Percentiles rank a stretch among this genome's conserved stretches.
These are phyloP conservation scores for Zychaea mexicana DNA, from an alignment of 371 early-diverging fungal species.

Conservation along the genomic window DNA sequence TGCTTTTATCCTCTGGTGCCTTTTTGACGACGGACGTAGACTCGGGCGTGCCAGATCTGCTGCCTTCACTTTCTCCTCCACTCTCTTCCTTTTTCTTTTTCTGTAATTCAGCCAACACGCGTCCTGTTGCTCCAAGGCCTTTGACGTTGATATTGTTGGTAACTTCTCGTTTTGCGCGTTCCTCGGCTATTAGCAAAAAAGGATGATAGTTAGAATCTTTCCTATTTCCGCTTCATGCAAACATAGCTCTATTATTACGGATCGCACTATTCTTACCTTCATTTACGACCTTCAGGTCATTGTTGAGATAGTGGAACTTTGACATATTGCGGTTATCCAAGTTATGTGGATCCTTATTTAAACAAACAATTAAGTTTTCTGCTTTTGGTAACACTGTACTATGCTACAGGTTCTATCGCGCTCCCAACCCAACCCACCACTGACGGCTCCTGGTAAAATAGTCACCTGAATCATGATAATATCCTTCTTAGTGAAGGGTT, in stretches of 20 bases:
- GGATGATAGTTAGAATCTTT: too few species aligned
- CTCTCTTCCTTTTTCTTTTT: constrained; percentile 38
- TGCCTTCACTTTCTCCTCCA: constrained; percentile 22
- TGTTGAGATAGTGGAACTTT: constrained; percentile 74
- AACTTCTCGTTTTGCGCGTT: constrained; percentile 49
- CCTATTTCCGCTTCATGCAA: background rate
- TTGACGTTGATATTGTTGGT: constrained; percentile 69
- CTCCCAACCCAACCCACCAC: too few species aligned
- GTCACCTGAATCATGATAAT: constrained; percentile 82
- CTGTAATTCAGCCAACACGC: constrained; percentile 57
- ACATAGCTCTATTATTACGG: background rate
- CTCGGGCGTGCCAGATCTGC: constrained; percentile 22
- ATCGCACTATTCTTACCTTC: constrained; percentile 25
- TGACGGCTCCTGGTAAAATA: too few species aligned
- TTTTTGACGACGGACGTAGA: constrained; percentile 17
- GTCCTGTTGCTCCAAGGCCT: constrained; percentile 59
- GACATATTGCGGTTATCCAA: constrained; percentile 70
- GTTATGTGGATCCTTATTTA: constrained; percentile 91
- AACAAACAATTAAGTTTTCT: too few species aligned
- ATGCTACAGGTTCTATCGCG: too few species aligned
- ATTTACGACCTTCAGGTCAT: constrained; percentile 61
- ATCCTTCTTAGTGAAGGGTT: constrained; percentile 84
- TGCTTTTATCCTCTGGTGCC: constrained; percentile 14
- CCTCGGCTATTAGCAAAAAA: constrained; percentile 32
- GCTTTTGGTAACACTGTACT: background rate